These are phyloP conservation scores for Knufia fluminis DNA, from an alignment of 2,329 filamentous ascomycete genomes.

Conservation along the genomic window DNA sequence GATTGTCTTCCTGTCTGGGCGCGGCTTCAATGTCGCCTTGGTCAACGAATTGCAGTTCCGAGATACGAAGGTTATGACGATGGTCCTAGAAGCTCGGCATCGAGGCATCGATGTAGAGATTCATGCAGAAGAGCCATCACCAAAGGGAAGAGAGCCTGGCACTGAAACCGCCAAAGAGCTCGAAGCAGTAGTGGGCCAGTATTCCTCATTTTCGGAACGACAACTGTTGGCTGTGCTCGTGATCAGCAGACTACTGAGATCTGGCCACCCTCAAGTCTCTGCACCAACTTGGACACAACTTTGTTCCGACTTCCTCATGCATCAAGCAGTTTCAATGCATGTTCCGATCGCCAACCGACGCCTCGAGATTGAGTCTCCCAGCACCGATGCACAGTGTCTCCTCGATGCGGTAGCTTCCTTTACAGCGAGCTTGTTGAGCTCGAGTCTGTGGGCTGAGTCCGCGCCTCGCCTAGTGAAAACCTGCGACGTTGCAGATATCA, in stretches of 20 bases:
- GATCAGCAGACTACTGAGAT: background rate
- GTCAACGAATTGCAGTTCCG: slow-evolving; percentile 55
- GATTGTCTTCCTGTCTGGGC: slow-evolving; percentile 46
- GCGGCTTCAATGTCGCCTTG: slow-evolving; percentile 53
- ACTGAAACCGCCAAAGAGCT: background rate
- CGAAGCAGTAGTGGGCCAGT: background rate
- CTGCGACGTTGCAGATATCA: slow-evolving; percentile 45
- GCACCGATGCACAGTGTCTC: background rate
- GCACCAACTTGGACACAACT: background rate
- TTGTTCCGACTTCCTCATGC: slow-evolving; percentile 20
- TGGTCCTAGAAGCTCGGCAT: slow-evolving; percentile 8
- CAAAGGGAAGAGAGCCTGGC: background rate
- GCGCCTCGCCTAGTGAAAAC: slow-evolving; percentile 4
- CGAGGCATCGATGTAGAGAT: background rate
- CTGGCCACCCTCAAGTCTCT: slow-evolving; percentile 10
- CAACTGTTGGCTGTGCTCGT: background rate
- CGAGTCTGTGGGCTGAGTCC: background rate
- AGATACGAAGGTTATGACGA: slow-evolving; percentile 50
- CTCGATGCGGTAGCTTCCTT: background rate
- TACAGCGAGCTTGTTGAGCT: background rate
- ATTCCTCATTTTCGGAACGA: background rate
- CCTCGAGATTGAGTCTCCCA: slow-evolving; percentile 9
- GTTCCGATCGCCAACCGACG: slow-evolving; percentile 25
- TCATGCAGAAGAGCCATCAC: background rate
- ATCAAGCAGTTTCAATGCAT: slow-evolving; percentile 25